Conservation (phyloP, 192 early-diverging fungal species). For the Martensiomyces pterosporus region DNA sequence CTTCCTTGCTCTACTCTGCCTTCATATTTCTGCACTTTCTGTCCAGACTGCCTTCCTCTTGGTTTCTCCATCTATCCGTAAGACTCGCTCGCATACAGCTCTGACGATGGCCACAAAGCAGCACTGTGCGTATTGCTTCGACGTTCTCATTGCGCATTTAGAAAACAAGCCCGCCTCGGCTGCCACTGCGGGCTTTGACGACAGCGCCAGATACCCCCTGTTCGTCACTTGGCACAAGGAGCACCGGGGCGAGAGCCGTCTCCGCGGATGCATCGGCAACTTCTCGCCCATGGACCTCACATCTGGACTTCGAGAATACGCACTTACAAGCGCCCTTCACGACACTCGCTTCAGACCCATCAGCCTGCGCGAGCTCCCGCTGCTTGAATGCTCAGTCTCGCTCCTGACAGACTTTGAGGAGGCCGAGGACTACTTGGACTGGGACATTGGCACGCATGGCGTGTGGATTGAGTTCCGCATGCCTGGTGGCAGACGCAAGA, state of each 20-base stretch:
- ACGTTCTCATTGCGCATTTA: constrained; percentile 64
- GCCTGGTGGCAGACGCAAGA: constrained; percentile 47
- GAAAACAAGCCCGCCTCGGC: constrained; percentile 25
- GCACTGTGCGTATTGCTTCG: constrained; percentile 81
- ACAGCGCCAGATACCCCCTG: constrained; percentile 51
- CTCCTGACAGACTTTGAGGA: constrained; percentile 86
- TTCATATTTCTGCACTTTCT: too few species aligned
- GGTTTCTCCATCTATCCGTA: neutral
- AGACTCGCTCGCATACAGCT: neutral
- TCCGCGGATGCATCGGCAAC: constrained; percentile 94
- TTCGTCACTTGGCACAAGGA: constrained; percentile 45
- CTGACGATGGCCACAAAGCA: constrained; percentile 49
- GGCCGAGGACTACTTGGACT: constrained; percentile 70
- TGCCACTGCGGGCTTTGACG: constrained; percentile 13
- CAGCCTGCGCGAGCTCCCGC: constrained; percentile 55
- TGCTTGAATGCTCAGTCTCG: constrained; percentile 74
- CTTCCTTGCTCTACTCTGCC: neutral
- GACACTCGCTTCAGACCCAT: constrained; percentile 89
- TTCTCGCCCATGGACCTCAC: constrained; percentile 70
- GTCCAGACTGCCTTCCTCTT: too few species aligned
- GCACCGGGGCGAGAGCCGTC: constrained; percentile 29
- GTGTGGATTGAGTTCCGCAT: constrained; percentile 86
- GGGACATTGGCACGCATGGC: constrained; percentile 89
- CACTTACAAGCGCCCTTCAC: constrained; percentile 72
- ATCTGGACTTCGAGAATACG: constrained; percentile 73